phyloP scores from a whole-genome alignment of 2,329 filamentous ascomycete species.

The Ascochyta koolunga region DNA sequence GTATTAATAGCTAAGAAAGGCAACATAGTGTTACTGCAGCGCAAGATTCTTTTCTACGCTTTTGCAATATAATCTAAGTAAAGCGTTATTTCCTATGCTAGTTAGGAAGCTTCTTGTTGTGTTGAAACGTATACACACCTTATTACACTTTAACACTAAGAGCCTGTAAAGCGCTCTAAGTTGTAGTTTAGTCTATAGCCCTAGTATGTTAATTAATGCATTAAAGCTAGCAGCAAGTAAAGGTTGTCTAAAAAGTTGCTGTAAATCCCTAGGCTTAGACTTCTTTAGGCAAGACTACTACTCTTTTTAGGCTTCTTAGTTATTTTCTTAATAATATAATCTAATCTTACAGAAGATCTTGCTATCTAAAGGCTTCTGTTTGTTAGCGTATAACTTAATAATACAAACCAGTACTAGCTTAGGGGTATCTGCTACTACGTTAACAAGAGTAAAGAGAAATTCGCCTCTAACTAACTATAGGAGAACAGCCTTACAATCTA shows the following conservation, averaged over 20 bases:
- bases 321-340: conserved; percentile 12
- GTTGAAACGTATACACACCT: conserved; percentile 23
- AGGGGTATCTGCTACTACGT: conserved; percentile 9
- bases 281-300: conserved; percentile 26
- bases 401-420: conserved; percentile 14
- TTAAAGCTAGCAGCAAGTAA: conserved; percentile 20
- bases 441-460: neutral
- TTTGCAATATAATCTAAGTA: too few species aligned
- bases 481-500: too few species aligned
- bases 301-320: conserved; percentile 17
- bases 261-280: conserved; percentile 26
- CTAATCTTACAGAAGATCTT: too few species aligned
- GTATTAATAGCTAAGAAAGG: conserved; percentile 13
- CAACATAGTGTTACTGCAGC: conserved; percentile 14
- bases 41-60: conserved; percentile 16
- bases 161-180: conserved; percentile 27
- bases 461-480: conserved; percentile 8
- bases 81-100: too few species aligned
- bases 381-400: too few species aligned
- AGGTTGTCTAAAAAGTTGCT: conserved; percentile 21
- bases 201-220: conserved; percentile 23
- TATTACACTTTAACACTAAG: conserved; percentile 22
- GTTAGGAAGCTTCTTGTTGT: too few species aligned
- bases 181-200: conserved; percentile 26
- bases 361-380: too few species aligned